Percentiles rank a stretch among this genome's conserved stretches.
Evolutionary conservation across 345 rosid genomes (phyloP).

Genomic region (Populus euphratica): DNA sequence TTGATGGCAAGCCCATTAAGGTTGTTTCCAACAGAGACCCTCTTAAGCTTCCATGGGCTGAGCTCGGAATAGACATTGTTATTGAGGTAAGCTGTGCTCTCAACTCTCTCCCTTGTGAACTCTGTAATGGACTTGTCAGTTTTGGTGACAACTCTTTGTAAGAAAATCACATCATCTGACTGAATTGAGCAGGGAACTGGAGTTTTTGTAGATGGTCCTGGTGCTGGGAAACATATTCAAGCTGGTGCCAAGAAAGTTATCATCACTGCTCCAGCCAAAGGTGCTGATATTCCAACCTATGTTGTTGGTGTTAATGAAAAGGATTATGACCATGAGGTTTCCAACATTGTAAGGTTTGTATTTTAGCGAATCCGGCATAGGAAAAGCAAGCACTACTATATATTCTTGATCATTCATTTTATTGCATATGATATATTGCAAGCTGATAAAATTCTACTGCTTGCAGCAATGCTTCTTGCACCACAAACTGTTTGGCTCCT

Average conservation of each 20-base stretch:
- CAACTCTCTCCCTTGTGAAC: background rate
- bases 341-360: conserved; percentile 77
- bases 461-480: conserved; percentile 96
- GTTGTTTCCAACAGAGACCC: conserved; percentile 95
- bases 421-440: background rate
- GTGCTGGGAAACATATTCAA: conserved; percentile 97
- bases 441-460: background rate
- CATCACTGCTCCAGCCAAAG: conserved; percentile 98
- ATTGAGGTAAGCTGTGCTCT: conserved; percentile 55
- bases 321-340: conserved; percentile 68
- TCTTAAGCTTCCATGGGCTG: conserved; percentile 98
- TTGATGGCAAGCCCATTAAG: conserved; percentile 86
- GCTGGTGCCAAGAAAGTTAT: conserved; percentile 97
- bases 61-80: conserved; percentile 93
- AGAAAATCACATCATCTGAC: background rate
- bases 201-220: conserved; percentile 99
- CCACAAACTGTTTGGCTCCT: conserved; percentile 95
- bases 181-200: conserved; percentile 67
- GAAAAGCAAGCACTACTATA: background rate
- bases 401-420: background rate
- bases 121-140: background rate
- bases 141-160: background rate
- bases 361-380: background rate
- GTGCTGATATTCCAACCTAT: conserved; percentile 95
- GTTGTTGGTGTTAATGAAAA: conserved; percentile 89